A percentile compares a stretch with the other conserved stretches of the same genome.
Conservation (phyloP, 1,284 basidiomycete species). For the Phellinidium pouzarii region DNA sequence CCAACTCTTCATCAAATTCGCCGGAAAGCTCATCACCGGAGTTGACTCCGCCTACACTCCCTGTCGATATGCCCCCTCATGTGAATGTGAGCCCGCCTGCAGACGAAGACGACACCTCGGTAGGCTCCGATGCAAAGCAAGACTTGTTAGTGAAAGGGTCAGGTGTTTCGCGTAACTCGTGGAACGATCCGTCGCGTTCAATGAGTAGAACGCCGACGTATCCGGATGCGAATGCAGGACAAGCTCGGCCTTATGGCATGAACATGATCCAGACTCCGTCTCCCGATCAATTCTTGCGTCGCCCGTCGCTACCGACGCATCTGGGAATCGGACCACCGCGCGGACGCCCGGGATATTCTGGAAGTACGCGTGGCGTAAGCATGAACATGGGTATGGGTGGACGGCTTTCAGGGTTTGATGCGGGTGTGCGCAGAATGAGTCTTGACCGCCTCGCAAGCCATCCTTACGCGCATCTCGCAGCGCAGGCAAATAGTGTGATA, state of each 20-base stretch:
- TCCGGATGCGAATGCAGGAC: background rate
- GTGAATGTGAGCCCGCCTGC: slow-evolving; percentile 8
- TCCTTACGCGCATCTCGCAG: slow-evolving; percentile 54
- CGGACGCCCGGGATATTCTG: slow-evolving; percentile 1
- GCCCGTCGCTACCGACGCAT: slow-evolving; percentile 17
- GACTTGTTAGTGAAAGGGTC: background rate
- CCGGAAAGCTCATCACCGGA: slow-evolving; percentile 30
- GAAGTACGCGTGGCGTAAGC: background rate
- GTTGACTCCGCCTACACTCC: slow-evolving; percentile 33
- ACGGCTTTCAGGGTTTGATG: slow-evolving; percentile 10
- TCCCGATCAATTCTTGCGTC: slow-evolving; percentile 4
- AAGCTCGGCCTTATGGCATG: background rate
- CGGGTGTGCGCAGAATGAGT: slow-evolving; percentile 43
- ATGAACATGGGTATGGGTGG: background rate
- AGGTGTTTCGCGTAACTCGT: slow-evolving; percentile 4
- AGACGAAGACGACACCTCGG: slow-evolving; percentile 13
- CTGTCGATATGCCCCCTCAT: slow-evolving; percentile 24
- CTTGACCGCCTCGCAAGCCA: slow-evolving; percentile 57
- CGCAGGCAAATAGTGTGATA: slow-evolving; percentile 46
- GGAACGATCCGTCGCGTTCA: slow-evolving; percentile 6
- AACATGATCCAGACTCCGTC: background rate
- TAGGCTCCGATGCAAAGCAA: slow-evolving; percentile 29
- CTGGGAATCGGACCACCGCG: slow-evolving; percentile 7
- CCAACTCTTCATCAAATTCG: slow-evolving; percentile 19
- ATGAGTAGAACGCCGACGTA: slow-evolving; percentile 16